phyloP scores from a whole-genome alignment of 306 rosid genomes.

The Pterocarpus macrocarpus region DNA sequence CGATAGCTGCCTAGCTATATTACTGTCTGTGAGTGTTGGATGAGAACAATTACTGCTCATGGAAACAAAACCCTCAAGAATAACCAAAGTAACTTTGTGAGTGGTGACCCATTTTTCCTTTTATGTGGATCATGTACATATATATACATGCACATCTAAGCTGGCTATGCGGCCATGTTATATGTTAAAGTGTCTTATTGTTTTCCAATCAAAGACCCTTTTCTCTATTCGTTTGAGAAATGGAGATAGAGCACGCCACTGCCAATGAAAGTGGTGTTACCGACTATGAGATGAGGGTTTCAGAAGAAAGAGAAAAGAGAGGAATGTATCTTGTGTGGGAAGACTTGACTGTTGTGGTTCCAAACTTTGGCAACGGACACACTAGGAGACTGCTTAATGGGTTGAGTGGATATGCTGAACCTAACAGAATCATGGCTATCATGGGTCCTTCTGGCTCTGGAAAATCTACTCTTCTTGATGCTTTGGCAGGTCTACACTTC shows the following conservation, averaged over 20 bases:
- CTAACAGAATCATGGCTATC: slow-evolving; percentile 85
- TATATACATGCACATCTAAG: not conserved
- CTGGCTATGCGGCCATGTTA: not conserved
- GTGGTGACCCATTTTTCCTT: slow-evolving; percentile 3
- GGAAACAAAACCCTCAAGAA: not conserved
- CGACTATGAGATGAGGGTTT: not conserved
- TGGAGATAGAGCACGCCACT: slow-evolving; percentile 51
- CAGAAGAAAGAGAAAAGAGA: slow-evolving; percentile 26
- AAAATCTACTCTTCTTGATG: slow-evolving; percentile 93
- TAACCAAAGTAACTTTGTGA: not conserved
- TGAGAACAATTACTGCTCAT: slow-evolving; percentile 3
- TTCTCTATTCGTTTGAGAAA: slow-evolving; percentile 29
- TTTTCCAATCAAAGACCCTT: not conserved
- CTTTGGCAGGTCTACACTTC: slow-evolving; percentile 72
- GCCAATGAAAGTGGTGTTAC: not conserved
- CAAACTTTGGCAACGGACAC: slow-evolving; percentile 75
- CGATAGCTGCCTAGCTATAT: not conserved
- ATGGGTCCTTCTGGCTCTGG: slow-evolving; percentile 99
- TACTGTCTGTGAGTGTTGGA: slow-evolving; percentile 13
- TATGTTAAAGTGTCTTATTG: not conserved
- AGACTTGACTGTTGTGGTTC: slow-evolving; percentile 74
- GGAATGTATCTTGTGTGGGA: slow-evolving; percentile 86
- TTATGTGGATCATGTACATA: not conserved
- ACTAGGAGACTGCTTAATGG: slow-evolving; percentile 76
- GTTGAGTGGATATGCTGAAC: slow-evolving; percentile 84